Conservation (phyloP, 305 asterid species). For the Rubia balearica region DNA sequence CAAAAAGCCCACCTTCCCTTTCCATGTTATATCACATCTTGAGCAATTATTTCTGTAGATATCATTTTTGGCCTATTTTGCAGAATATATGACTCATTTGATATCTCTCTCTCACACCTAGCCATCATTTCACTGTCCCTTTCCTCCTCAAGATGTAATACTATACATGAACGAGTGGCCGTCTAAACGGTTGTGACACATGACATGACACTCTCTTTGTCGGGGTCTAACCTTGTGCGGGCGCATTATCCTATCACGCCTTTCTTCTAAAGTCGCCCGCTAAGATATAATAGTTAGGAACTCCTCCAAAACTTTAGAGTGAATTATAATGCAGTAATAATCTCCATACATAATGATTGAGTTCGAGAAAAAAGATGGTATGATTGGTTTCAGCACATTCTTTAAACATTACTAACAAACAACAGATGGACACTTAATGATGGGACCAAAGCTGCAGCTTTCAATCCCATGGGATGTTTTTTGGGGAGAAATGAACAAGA, state of each 20-base stretch:
- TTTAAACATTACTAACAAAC: conserved; percentile 6
- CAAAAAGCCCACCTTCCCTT: neutral
- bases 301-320: too few species aligned
- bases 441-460: conserved; percentile 25
- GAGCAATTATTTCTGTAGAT: neutral
- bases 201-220: neutral
- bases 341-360: neutral
- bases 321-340: neutral
- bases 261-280: neutral
- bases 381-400: conserved; percentile 3
- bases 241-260: neutral
- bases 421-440: conserved; percentile 25
- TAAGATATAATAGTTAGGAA: neutral
- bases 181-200: neutral
- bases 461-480: conserved; percentile 31
- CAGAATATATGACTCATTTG: neutral
- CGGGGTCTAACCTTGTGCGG: neutral
- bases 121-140: too few species aligned
- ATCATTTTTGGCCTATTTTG: neutral
- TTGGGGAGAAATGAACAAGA: conserved; percentile 19
- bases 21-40: neutral
- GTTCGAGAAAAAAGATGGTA: neutral
- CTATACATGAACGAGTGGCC: neutral
- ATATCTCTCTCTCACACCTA: too few species aligned
- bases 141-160: neutral